Conservation (phyloP, 768 basidiomycete species). For the Mycena capillaripes region DNA sequence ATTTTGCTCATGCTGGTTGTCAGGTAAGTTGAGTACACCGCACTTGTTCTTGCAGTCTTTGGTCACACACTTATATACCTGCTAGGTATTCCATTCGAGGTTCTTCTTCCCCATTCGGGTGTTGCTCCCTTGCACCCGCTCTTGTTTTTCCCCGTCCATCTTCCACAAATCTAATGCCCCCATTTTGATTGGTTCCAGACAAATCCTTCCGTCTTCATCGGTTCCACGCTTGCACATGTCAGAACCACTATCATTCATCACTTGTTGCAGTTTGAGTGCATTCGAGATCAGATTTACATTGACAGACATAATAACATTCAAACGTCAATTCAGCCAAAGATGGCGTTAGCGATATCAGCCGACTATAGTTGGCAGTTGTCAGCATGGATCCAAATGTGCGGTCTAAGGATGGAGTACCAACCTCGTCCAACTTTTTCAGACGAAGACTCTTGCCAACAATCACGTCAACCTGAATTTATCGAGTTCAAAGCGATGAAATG, state of each 20-base stretch:
- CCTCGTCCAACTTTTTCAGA: background rate
- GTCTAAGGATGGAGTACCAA: conserved; percentile 15
- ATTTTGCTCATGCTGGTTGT: too few relatives aligned
- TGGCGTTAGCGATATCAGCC: background rate
- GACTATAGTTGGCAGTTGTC: conserved; percentile 20
- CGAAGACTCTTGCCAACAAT: conserved; percentile 22
- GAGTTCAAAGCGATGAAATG: conserved; percentile 12
- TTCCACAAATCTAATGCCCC: too few relatives aligned
- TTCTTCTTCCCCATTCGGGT: too few relatives aligned
- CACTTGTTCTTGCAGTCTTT: too few relatives aligned
- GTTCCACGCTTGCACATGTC: too few relatives aligned
- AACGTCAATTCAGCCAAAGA: conserved; percentile 19
- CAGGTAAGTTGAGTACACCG: too few relatives aligned
- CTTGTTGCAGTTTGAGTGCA: conserved; percentile 5
- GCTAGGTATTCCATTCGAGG: too few relatives aligned
- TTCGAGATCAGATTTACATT: conserved; percentile 4
- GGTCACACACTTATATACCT: too few relatives aligned
- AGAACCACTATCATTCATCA: background rate
- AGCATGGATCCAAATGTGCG: conserved; percentile 4
- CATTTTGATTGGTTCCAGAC: too few relatives aligned
- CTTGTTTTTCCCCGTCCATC: too few relatives aligned
- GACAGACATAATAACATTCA: conserved; percentile 11
- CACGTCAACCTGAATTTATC: conserved; percentile 22
- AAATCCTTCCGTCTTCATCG: too few relatives aligned
- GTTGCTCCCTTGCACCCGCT: too few relatives aligned